Conservation (phyloP, 495 filamentous ascomycete species). For the Lophium mytilinum region DNA sequence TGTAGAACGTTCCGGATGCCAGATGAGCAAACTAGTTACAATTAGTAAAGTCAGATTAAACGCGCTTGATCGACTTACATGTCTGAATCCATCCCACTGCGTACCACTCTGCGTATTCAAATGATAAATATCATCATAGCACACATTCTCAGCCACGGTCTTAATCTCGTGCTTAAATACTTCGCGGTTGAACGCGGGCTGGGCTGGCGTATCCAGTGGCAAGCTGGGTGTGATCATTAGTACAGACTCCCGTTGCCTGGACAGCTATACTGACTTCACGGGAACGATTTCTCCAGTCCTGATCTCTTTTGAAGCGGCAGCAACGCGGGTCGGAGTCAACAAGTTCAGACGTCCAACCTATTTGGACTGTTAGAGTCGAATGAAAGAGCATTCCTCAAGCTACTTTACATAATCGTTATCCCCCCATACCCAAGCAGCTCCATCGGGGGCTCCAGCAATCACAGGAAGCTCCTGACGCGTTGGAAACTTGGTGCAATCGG, state of each 20-base stretch:
- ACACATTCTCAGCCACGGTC: conserved; percentile 40
- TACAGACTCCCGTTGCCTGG: not conserved
- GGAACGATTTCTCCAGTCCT: conserved; percentile 43
- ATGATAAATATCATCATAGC: conserved; percentile 60
- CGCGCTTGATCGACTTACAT: conserved; percentile 34
- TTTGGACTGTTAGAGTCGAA: not conserved
- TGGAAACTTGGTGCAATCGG: conserved; percentile 45
- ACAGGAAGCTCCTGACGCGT: conserved; percentile 44
- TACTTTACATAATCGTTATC: conserved; percentile 39
- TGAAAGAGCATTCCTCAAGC: not conserved
- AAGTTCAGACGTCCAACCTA: conserved; percentile 48
- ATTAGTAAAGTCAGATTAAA: conserved; percentile 13
- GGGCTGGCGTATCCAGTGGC: conserved; percentile 45
- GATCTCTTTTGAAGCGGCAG: conserved; percentile 45
- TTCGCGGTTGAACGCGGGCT: conserved; percentile 47
- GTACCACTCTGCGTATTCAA: conserved; percentile 70
- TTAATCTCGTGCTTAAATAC: conserved; percentile 51
- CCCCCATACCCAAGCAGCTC: conserved; percentile 59
- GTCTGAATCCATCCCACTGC: conserved; percentile 74
- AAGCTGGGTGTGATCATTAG: conserved; percentile 35
- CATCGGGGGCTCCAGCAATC: conserved; percentile 29
- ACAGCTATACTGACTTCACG: conserved; percentile 32
- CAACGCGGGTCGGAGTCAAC: conserved; percentile 48
- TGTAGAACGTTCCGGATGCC: conserved; percentile 44
- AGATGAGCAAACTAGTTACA: conserved; percentile 27